Conservation (phyloP, 2,329 filamentous ascomycete genomes). For the Claviceps capensis region DNA sequence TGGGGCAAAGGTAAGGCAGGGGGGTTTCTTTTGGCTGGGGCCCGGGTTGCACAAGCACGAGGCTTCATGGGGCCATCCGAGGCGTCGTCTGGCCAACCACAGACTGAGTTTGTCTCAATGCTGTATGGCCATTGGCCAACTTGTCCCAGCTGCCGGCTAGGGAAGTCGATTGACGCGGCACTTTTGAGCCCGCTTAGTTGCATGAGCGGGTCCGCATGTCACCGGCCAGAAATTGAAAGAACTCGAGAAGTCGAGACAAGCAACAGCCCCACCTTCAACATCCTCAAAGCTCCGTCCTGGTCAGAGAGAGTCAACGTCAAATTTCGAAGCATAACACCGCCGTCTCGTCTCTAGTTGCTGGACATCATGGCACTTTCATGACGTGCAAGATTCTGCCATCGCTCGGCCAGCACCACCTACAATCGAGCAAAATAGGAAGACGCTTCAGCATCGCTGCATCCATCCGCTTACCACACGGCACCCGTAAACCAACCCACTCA, state of each 20-base stretch:
- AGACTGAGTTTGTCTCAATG: not conserved
- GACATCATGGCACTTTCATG: not conserved
- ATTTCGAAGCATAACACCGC: not conserved
- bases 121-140: not conserved
- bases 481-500: not conserved
- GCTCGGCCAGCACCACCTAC: not conserved
- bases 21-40: not conserved
- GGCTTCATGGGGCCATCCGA: not conserved
- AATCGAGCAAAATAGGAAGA: not conserved
- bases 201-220: conserved; percentile 3
- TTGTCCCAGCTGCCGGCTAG: not conserved
- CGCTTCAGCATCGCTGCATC: too few relatives aligned
- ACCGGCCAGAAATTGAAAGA: not conserved
- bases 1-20: too few relatives aligned
- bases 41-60: not conserved
- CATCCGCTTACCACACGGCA: not conserved
- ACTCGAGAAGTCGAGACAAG: not conserved
- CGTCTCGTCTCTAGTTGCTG: not conserved
- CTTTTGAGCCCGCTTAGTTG: conserved; percentile 4
- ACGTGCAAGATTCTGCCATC: not conserved
- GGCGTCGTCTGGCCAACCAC: too few relatives aligned
- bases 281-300: not conserved
- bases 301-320: not conserved
- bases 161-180: not conserved
- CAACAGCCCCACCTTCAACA: not conserved